A percentile compares a stretch with the other conserved stretches of the same genome.
Conservation (phyloP, 805 yeast species). For the Kluyveromyces starmeri region DNA sequence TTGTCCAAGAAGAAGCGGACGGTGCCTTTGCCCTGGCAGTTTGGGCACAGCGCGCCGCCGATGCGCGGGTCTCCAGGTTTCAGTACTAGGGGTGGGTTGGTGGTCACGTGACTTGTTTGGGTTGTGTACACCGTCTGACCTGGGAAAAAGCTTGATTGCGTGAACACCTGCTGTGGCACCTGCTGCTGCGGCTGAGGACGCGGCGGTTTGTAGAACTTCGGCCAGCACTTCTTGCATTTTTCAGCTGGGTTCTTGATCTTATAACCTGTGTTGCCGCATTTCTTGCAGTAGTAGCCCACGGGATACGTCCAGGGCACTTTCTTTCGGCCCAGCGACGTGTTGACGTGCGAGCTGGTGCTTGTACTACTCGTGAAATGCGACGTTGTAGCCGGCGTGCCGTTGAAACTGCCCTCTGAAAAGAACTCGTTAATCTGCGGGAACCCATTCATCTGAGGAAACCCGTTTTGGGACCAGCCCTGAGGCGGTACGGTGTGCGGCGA, state of each 20-base stretch:
- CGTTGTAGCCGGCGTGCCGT: neutral
- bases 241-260: slow-evolving; percentile 46
- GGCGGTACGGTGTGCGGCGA: neutral
- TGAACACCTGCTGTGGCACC: too few relatives aligned
- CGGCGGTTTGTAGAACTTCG: slow-evolving; percentile 4
- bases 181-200: slow-evolving; percentile 13
- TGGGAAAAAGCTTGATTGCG: too few relatives aligned
- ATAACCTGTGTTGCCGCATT: slow-evolving; percentile 69
- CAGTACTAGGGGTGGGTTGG: slow-evolving; percentile 38
- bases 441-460: too few relatives aligned
- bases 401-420: too few relatives aligned
- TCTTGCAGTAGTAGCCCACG: slow-evolving; percentile 46
- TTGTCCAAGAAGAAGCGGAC: slow-evolving; percentile 48
- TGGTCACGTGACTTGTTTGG: too few relatives aligned
- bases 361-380: neutral
- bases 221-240: slow-evolving; percentile 66
- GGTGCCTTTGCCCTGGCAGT: slow-evolving; percentile 60
- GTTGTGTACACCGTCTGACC: too few relatives aligned
- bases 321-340: neutral
- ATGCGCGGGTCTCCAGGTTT: slow-evolving; percentile 69
- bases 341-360: neutral
- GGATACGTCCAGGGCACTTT: slow-evolving; percentile 63
- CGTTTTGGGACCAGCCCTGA: slow-evolving; percentile 1
- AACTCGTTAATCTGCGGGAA: too few relatives aligned
- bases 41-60: slow-evolving; percentile 69